Conservation (phyloP, 805 yeast genomes). For the Ogataea siamensis region DNA sequence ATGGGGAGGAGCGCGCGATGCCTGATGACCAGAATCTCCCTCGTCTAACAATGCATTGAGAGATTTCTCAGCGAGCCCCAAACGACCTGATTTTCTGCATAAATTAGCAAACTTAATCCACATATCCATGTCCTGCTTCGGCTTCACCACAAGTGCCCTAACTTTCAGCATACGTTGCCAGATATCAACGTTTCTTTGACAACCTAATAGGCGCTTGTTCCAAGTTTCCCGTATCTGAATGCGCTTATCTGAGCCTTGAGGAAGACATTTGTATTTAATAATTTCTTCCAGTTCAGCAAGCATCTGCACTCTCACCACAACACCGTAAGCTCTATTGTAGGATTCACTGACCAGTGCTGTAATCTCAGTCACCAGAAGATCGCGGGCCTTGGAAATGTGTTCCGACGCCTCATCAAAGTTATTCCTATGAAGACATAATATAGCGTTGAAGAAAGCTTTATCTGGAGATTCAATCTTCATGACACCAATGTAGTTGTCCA, state of each 20-base stretch:
- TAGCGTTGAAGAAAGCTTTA: slow-evolving; percentile 91
- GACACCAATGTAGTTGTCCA: slow-evolving; percentile 86
- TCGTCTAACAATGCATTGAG: slow-evolving; percentile 75
- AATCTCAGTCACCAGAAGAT: slow-evolving; percentile 84
- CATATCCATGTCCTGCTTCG: slow-evolving; percentile 94
- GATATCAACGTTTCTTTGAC: slow-evolving; percentile 96
- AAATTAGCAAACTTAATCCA: slow-evolving; percentile 98
- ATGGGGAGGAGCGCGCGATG: slow-evolving; percentile 87
- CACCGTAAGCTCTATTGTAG: slow-evolving; percentile 94
- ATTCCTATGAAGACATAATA: slow-evolving; percentile 79
- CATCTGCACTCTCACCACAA: slow-evolving; percentile 96
- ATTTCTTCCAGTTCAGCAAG: slow-evolving; percentile 95
- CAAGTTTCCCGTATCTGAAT: slow-evolving; percentile 83
- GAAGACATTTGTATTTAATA: slow-evolving; percentile 79
- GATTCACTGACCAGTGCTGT: slow-evolving; percentile 94
- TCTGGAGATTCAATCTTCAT: slow-evolving; percentile 94
- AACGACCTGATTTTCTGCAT: slow-evolving; percentile 90
- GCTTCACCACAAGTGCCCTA: slow-evolving; percentile 87
- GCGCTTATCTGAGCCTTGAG: slow-evolving; percentile 79
- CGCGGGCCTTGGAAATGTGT: slow-evolving; percentile 84
- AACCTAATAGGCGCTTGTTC: slow-evolving; percentile 88
- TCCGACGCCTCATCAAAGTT: slow-evolving; percentile 77
- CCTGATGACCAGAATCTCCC: slow-evolving; percentile 38
- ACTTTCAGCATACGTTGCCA: slow-evolving; percentile 97
- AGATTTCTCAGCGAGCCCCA: slow-evolving; percentile 90